Base-by-base conservation (phyloP, 2,329 filamentous ascomycete genomes). In the Pseudogymnoascus sp. region DNA sequence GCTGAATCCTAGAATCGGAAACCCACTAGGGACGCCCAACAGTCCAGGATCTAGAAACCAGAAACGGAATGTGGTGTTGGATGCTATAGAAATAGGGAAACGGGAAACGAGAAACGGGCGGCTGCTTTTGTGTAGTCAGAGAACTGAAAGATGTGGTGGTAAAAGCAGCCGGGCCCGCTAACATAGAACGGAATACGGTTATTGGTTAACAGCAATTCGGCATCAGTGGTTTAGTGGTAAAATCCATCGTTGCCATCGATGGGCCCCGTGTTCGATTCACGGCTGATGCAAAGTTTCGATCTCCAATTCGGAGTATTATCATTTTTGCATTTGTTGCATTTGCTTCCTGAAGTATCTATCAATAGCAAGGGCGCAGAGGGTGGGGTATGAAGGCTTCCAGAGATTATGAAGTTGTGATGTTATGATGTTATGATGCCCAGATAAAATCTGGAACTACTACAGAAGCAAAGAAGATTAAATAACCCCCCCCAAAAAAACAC, bases 201-300 rank as follows among this genome's bases (percentile, higher is more conserved):
- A 36, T 13, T 13, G 11, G 33, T 15, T 36, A 36, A 36, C 11
- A 36, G 2, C 4, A 15, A 36, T 4, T 7, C 10, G 3, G 50
- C 50, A 57, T 57, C 50, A 57, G 50, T 57, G 50, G 50, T 57
- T 57, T 57, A 57, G 50, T 57, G 50, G 50, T 57, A 57, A 71
- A 73, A 74, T 74, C 69, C 71, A 68, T 74, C 72, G 72, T 74
- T 74, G 72, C 72, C 72, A 73, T 74, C 72, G 72, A 73, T 69
- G 71, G 69, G 72, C 69, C 72, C 72, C 72, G 70, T 62, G 71
- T 73, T 72, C 71, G 70, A 73, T 72, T 73, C 71, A 57, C 69
- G 70, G 70, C 65, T 57, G 50, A 57, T 57, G 50, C 50, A 57
- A 53, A 53, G n/a, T 9, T 53, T 53, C 26, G 9, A 53, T 11